Evolutionary conservation across 2,329 filamentous ascomycete genomes (phyloP).

Genomic region (Diaporthe australafricana): DNA sequence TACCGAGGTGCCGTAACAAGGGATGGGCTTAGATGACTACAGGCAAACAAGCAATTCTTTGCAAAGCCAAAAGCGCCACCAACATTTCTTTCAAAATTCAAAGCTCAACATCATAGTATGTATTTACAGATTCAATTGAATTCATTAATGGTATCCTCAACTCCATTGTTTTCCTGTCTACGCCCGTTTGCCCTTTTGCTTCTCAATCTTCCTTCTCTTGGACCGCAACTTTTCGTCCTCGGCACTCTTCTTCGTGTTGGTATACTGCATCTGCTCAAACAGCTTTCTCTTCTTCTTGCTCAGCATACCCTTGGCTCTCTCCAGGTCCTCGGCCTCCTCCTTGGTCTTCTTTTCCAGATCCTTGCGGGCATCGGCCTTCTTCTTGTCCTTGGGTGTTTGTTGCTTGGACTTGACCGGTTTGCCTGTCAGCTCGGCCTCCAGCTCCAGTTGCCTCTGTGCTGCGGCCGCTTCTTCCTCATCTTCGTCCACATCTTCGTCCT

Average conservation of each 20-base stretch:
- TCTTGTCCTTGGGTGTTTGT: constrained; percentile 67
- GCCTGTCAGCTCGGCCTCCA: constrained; percentile 91
- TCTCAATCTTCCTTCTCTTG: constrained; percentile 94
- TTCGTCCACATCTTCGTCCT: constrained; percentile 53
- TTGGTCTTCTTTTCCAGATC: constrained; percentile 77
- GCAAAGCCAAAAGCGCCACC: neutral
- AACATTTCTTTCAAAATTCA: neutral
- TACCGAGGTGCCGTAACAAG: neutral
- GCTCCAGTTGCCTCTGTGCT: constrained; percentile 84
- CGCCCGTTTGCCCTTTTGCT: constrained; percentile 58
- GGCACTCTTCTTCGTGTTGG: constrained; percentile 91
- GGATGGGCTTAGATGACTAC: neutral
- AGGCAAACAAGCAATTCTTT: neutral
- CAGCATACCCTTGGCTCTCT: constrained; percentile 97
- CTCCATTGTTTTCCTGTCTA: constrained; percentile 45
- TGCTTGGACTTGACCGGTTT: constrained; percentile 65
- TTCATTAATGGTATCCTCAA: constrained; percentile 37
- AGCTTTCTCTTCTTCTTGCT: constrained; percentile 97
- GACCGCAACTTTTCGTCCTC: constrained; percentile 87
- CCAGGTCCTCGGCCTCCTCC: constrained; percentile 86
- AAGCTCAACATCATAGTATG: neutral
- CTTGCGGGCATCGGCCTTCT: constrained; percentile 77
- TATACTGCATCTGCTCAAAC: constrained; percentile 97
- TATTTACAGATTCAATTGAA: constrained; percentile 32
- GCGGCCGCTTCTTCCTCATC: constrained; percentile 70